Evolutionary conservation across 75 land plant genomes (phyloP), one percentile per base, ranked within the genome.

Genomic region (Picea glauca): DNA sequence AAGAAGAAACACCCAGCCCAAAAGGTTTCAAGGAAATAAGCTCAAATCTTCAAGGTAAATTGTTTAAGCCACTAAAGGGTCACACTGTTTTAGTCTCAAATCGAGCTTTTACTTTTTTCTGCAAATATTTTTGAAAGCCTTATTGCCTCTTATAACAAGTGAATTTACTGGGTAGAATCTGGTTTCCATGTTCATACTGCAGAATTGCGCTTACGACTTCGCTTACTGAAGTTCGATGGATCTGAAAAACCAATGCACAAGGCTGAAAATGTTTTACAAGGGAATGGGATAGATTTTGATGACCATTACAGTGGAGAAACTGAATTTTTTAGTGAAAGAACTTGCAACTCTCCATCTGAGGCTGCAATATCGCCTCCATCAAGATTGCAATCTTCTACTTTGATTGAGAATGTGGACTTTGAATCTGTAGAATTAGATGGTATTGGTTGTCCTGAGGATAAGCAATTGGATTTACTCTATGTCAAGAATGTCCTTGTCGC

Each of bases 41-140:
- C 81, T 85, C 91, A 32, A 87, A 85, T 70, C 84, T 91, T 77
- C 86, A 91, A 40, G 93, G 93, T 86, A 79, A 78, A 26, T 46
- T 6, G n/a, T 17, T 35, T 14, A 38, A 64, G 43, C n/a, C 17
- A 32, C 38, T 60, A 12, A 62, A 58, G 40, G 12, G 78, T 31
- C 38, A 58, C 21, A 35, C 78, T 50, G 9, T 21, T 54, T 20
- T 75, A 30, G n/a, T 75, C 38, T 58, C 2, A 50, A 18, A 31
- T 58, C 4, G 31, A 30, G 33, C 60, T 15, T 30, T 15, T 0
- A 23, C 17, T 13, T 23, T 57, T 56, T 57, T 20, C 26, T 7
- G 1, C 14, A 20, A 58, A 75, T 13, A 26, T 57, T 23, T 26
- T 75, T 31, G 15, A 15, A 13, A 50, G 33, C 18, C 1, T 31